Conservation (phyloP, 2,329 filamentous ascomycete species). For the Penicillium palitans region DNA sequence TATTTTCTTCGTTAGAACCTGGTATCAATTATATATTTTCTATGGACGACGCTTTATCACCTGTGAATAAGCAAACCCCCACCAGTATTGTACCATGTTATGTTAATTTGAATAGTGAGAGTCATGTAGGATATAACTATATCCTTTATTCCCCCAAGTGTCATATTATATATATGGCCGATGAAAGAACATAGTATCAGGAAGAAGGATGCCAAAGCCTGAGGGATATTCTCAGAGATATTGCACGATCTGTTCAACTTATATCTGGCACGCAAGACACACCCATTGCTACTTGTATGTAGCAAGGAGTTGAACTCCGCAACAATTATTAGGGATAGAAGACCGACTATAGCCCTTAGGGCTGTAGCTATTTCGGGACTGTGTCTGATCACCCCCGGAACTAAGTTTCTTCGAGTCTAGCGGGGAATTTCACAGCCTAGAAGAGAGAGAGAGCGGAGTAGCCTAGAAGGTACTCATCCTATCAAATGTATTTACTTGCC, state of each 20-base stretch:
- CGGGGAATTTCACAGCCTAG: not conserved
- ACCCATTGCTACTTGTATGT: not conserved
- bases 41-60: not conserved
- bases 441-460: slow-evolving; percentile 1
- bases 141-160: not conserved
- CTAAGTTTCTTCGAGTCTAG: slow-evolving; percentile 2
- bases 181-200: not conserved
- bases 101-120: not conserved
- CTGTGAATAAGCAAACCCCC: not conserved
- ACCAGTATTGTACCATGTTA: not conserved
- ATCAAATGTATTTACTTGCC: not conserved
- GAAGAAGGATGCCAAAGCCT: not conserved
- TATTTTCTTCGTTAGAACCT: not conserved
- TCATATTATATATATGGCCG: not conserved
- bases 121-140: too few relatives aligned
- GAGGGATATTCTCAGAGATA: not conserved
- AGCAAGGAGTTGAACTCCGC: not conserved
- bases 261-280: not conserved
- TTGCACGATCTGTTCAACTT: not conserved
- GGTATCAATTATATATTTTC: not conserved
- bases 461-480: not conserved
- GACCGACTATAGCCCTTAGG: not conserved
- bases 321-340: not conserved
- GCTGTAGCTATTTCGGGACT: not conserved
- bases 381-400: not conserved